Base-by-base conservation (phyloP, 1,139 yeast species). In the Cylindricascospora bacillispora region DNA sequence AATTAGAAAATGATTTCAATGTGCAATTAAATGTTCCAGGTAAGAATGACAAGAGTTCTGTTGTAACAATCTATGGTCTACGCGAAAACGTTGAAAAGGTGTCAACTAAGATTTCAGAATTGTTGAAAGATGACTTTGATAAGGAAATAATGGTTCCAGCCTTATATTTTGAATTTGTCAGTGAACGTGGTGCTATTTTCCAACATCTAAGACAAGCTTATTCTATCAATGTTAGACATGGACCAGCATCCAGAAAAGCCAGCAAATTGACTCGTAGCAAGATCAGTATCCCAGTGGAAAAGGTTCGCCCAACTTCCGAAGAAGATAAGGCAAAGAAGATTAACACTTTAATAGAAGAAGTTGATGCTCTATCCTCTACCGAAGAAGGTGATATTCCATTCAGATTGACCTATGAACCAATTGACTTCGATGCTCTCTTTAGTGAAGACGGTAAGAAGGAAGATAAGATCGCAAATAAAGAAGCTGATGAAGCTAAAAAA, bases 1-100 rank as follows among this genome's bases (percentile, higher is more conserved):
- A 70, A 7, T 58, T 85, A 39, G 93, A 85, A 60, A 63, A 67
- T 15, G 82, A 78, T 43, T 80, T 65, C 54, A 62, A 64, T 11
- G 89, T 82, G 28, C 52, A 57, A 17, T 58, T 89, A 35, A 65
- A 62, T 30, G 70, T 89, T 48, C 97, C 97, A 40, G 69, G 72
- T 49, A 65, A 70, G 43, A 62, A 62, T 38, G 65, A 60, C 38
- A 56, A 63, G 29, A 48, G 49, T 15, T 57, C 73, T 30, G 62
- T 59, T 39, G 57, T 63, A 13, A 43, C 47, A 2, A 52, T 79
- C 29, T 53, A 55, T 33, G 92, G 92, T 33, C 59, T 67, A 39
- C 78, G 83, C 4, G 82, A 70, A 35, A 63, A 70, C 32, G 61
- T 79, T 35, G 74, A 60, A 26, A 61, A 60, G 29, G 77, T 76